phyloP scores from a whole-genome alignment of 768 basidiomycete species.

The Sarcomyxa edulis region DNA sequence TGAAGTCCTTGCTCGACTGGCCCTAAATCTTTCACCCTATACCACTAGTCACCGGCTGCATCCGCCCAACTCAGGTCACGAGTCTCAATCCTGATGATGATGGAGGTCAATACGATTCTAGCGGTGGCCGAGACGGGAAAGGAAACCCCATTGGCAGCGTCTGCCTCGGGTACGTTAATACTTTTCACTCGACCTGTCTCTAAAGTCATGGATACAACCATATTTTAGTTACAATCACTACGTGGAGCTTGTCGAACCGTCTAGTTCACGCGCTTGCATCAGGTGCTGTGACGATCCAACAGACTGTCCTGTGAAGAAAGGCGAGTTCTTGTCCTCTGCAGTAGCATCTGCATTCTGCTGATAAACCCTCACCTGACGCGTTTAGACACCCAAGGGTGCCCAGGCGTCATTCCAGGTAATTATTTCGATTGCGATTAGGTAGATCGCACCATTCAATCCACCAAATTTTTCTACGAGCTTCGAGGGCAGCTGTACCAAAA shows the following conservation, averaged over 20 bases:
- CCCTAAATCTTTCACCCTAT: not conserved
- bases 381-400: constrained; percentile 46
- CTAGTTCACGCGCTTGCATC: constrained; percentile 46
- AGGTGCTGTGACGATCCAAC: constrained; percentile 49
- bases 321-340: constrained; percentile 17
- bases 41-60: constrained; percentile 49
- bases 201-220: not conserved
- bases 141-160: constrained; percentile 49
- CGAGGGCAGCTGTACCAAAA: no score
- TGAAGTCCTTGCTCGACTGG: not conserved
- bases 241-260: constrained; percentile 53
- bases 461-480: no score
- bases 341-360: not conserved
- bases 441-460: no score
- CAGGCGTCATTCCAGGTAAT: constrained; percentile 45
- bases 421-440: constrained; percentile 50
- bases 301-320: constrained; percentile 49
- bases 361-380: not conserved
- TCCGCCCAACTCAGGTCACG: constrained; percentile 34
- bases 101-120: constrained; percentile 58
- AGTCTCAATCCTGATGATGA: constrained; percentile 41
- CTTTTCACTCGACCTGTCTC: not conserved
- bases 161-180: constrained; percentile 39
- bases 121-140: constrained; percentile 41
- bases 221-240: constrained; percentile 47